phyloP scores from a whole-genome alignment of 2,329 filamentous ascomycete genomes.

The Aschersonia sp. region DNA sequence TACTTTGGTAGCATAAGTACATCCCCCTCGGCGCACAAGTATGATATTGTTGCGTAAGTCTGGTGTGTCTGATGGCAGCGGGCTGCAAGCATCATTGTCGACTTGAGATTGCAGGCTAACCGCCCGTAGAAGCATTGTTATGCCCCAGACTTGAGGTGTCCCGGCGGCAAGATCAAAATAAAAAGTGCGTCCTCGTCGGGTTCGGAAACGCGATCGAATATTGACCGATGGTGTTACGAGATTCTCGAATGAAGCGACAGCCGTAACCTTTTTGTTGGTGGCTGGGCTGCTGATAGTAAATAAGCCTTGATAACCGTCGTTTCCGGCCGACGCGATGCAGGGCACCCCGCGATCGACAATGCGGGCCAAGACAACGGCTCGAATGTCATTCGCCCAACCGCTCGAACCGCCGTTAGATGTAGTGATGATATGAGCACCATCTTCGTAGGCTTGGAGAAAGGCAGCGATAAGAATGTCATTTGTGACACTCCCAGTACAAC shows the following conservation, averaged over 20 bases:
- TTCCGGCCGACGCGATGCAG: slow-evolving; percentile 7
- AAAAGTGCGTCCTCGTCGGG: neutral
- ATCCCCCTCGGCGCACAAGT: slow-evolving; percentile 38
- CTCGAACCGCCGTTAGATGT: slow-evolving; percentile 30
- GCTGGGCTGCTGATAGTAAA: slow-evolving; percentile 3
- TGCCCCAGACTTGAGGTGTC: slow-evolving; percentile 20
- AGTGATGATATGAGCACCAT: slow-evolving; percentile 36
- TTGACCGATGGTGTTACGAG: slow-evolving; percentile 9
- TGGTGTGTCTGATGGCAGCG: slow-evolving; percentile 33
- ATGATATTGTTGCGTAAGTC: slow-evolving; percentile 38
- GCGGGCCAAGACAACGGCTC: slow-evolving; percentile 27
- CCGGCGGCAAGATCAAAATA: slow-evolving; percentile 25
- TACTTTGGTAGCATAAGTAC: slow-evolving; percentile 14
- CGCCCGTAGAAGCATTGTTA: slow-evolving; percentile 26
- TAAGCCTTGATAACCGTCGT: slow-evolving; percentile 11
- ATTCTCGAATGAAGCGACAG: slow-evolving; percentile 6
- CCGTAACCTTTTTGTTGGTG: slow-evolving; percentile 3
- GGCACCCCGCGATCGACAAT: slow-evolving; percentile 20
- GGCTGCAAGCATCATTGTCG: slow-evolving; percentile 29
- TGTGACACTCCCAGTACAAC: slow-evolving; percentile 27
- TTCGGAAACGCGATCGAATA: neutral
- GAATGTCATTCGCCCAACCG: slow-evolving; percentile 32
- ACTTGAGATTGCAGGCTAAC: slow-evolving; percentile 27
- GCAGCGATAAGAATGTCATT: slow-evolving; percentile 41
- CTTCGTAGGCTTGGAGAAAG: slow-evolving; percentile 41